Percentiles rank a stretch among this genome's conserved stretches.
Evolutionary conservation across 106 monocot genomes (phyloP).

Genomic region (Platanthera zijinensis): DNA sequence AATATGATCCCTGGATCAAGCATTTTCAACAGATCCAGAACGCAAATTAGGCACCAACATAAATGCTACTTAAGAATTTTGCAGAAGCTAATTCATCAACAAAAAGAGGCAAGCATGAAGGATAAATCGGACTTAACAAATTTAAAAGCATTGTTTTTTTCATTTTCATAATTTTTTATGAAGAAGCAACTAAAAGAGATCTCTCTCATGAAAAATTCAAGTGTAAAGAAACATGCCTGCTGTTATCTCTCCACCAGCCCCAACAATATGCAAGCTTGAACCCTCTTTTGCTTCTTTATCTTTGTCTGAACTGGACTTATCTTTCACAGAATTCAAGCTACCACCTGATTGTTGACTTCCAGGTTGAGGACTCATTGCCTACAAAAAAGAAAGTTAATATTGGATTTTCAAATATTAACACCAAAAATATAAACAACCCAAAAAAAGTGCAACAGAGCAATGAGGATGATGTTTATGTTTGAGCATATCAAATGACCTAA

Average conservation of each 20-base stretch:
- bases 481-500: neutral
- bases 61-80: neutral
- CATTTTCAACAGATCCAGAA: too few species aligned
- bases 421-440: neutral
- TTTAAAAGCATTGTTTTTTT: neutral
- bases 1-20: too few species aligned
- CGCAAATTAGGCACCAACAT: too few species aligned
- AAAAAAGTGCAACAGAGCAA: neutral
- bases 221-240: conserved; percentile 33
- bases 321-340: conserved; percentile 82
- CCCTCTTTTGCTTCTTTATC: conserved; percentile 89
- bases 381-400: neutral
- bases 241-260: conserved; percentile 86
- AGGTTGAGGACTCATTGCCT: conserved; percentile 92
- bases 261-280: conserved; percentile 71
- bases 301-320: conserved; percentile 44
- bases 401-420: neutral
- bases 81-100: neutral
- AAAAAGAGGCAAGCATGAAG: neutral
- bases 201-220: neutral
- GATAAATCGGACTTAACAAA: neutral
- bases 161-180: neutral
- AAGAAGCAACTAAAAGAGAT: neutral
- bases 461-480: neutral
- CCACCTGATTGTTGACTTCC: conserved; percentile 63